Evolutionary conservation across 257 asterid species (phyloP).

Genomic region (Primulina tabacum): DNA sequence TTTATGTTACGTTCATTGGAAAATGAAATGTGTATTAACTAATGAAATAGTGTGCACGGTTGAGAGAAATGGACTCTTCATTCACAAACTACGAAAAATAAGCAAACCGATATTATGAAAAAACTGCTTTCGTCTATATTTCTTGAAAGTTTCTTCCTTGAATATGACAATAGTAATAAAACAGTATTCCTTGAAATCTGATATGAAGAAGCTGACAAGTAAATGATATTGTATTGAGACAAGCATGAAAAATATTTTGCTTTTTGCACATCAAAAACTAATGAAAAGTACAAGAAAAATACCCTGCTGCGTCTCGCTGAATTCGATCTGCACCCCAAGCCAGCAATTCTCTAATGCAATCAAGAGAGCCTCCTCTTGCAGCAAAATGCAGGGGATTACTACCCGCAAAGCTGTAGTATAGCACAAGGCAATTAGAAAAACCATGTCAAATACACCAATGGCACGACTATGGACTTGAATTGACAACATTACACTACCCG

Average conservation of each 20-base stretch:
- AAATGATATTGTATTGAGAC: neutral
- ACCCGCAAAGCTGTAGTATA: constrained; percentile 56
- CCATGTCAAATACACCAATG: constrained; percentile 1
- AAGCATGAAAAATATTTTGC: neutral
- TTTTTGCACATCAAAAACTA: neutral
- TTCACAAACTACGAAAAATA: too few relatives aligned
- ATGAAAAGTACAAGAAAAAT: neutral
- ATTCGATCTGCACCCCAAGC: constrained; percentile 58
- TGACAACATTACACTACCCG: constrained; percentile 38
- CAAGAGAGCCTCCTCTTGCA: constrained; percentile 59
- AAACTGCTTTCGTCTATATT: neutral
- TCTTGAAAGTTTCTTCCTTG: neutral
- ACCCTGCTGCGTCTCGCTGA: constrained; percentile 53
- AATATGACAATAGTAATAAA: neutral
- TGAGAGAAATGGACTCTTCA: neutral
- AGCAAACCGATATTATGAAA: neutral
- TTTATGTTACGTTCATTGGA: neutral
- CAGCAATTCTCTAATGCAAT: constrained; percentile 46
- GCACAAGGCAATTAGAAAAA: neutral
- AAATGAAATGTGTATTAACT: neutral
- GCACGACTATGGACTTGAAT: neutral
- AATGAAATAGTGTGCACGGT: neutral
- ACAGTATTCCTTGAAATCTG: neutral
- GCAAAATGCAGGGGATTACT: constrained; percentile 67
- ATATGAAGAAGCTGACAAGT: neutral